These are phyloP conservation scores for Chaetomium tenue DNA, from an alignment of 495 filamentous ascomycete genomes.

Conservation along the genomic window DNA sequence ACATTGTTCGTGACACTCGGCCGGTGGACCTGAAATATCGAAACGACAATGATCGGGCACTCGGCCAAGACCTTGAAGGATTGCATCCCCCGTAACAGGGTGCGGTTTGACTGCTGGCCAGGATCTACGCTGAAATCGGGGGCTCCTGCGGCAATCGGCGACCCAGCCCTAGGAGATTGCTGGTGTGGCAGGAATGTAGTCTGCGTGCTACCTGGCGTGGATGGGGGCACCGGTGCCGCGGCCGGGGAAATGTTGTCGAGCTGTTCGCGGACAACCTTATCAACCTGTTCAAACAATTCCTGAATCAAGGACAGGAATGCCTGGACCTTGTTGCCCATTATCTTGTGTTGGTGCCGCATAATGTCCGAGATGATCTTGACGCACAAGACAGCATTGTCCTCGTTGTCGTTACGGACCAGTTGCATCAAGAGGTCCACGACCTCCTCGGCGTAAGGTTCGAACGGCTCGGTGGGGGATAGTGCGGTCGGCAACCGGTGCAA, in stretches of 20 bases:
- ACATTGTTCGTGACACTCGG: slow-evolving; percentile 77
- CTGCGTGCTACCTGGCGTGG: slow-evolving; percentile 71
- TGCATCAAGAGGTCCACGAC: slow-evolving; percentile 86
- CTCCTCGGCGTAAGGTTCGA: slow-evolving; percentile 82
- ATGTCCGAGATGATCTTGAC: slow-evolving; percentile 98
- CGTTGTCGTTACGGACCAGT: slow-evolving; percentile 86
- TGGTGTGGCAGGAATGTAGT: slow-evolving; percentile 57
- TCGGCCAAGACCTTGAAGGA: slow-evolving; percentile 98
- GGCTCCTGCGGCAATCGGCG: slow-evolving; percentile 69
- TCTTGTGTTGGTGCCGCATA: slow-evolving; percentile 85
- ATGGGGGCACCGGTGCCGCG: slow-evolving; percentile 62
- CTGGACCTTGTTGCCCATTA: slow-evolving; percentile 75
- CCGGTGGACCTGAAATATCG: slow-evolving; percentile 91
- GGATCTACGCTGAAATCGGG: slow-evolving; percentile 59
- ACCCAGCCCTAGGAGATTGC: slow-evolving; percentile 84
- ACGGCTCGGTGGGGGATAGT: slow-evolving; percentile 64
- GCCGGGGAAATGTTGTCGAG: slow-evolving; percentile 67
- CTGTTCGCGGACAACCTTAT: slow-evolving; percentile 87
- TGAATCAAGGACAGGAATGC: slow-evolving; percentile 87
- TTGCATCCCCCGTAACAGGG: slow-evolving; percentile 87
- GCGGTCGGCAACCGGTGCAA: slow-evolving; percentile 81
- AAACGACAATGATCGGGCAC: slow-evolving; percentile 98
- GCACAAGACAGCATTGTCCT: slow-evolving; percentile 95
- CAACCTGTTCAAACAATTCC: slow-evolving; percentile 92
- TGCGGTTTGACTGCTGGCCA: slow-evolving; percentile 74